Base-by-base conservation (phyloP, 768 basidiomycete genomes). In the Podaxis sp. region DNA sequence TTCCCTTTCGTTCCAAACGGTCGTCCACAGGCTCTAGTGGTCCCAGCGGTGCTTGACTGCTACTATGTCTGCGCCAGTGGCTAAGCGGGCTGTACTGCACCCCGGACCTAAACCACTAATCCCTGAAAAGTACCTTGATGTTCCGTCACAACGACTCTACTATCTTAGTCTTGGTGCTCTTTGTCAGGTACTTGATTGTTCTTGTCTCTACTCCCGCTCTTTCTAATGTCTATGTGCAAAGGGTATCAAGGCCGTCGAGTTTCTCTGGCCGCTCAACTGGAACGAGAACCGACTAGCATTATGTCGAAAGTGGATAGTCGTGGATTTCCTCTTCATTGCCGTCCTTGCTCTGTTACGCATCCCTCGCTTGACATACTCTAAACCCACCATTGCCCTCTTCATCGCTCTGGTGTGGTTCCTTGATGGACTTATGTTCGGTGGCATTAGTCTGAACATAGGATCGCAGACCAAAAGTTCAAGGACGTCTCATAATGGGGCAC, bases 121-220 rank as follows among this genome's bases (percentile, higher is more conserved):
- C 56, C 84, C 93, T 33, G 89, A 92, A 73, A 82, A 80, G 61
- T 87, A 86, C 70, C 67, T 95, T 33, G 90, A 92, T 69, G 78
- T 87, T 4, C 90, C 92, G 22, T 88, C 92, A 15, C 92, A 94
- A 71, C 82, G 95, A 55, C 82, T 92, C 5, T 93, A 95, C 69
- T 83, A 84, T 65, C 79, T 93, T 49, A 90, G 92, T 64, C 75
- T 94, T 26, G 90, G 88, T 7, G 82, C 87, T 44, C 79, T 94
- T 2, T 79, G 91, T 38, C 93, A 95, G 82, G 93, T 90, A 67
- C 44, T 46, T 19, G 44, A 8, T 46, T 46, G 19, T 56, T 46
- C 58, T 54, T 33, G 55, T 30, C 54, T 51, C 46, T 55, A 49
- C 42, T 30, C 15, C 26, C 52, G 22, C n/a, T 8, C 51, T 15